A percentile compares a stretch with the other conserved stretches of the same genome.
Evolutionary conservation across 2,329 filamentous ascomycete genomes (phyloP).

Genomic region (Escovopsis weberi): DNA sequence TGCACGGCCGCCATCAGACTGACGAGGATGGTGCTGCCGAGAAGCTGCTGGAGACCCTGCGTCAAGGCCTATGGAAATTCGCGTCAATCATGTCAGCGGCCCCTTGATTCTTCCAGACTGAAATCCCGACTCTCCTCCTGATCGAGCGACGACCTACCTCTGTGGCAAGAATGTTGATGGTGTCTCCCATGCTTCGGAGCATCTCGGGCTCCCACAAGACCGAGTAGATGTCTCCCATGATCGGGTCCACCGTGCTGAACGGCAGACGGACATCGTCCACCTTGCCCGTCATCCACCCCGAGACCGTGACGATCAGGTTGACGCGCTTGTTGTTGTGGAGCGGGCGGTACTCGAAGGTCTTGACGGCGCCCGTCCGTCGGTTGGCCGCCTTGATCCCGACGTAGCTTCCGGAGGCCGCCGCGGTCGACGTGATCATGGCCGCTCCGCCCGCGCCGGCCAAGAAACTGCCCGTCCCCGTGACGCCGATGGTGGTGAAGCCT

Average conservation of each 20-base stretch:
- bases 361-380: constrained; percentile 77
- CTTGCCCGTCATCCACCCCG: constrained; percentile 97
- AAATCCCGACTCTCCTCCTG: too few relatives aligned
- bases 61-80: constrained; percentile 57
- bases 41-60: constrained; percentile 86
- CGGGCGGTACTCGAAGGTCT: constrained; percentile 92
- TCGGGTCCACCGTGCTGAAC: constrained; percentile 88
- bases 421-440: constrained; percentile 82
- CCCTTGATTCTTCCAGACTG: too few relatives aligned
- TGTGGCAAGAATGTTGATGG: constrained; percentile 94
- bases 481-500: constrained; percentile 88
- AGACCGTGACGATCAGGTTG: constrained; percentile 87
- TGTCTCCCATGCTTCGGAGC: constrained; percentile 94
- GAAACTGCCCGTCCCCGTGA: constrained; percentile 77
- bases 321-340: constrained; percentile 96
- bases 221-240: constrained; percentile 98
- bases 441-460: constrained; percentile 84
- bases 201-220: constrained; percentile 97
- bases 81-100: constrained; percentile 2
- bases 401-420: constrained; percentile 71
- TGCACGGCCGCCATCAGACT: constrained; percentile 86
- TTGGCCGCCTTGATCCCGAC: constrained; percentile 80
- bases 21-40: constrained; percentile 78
- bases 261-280: constrained; percentile 91
- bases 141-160: constrained; percentile 70